Evolutionary conservation across 1,284 basidiomycete species (phyloP).

Genomic region (Fomitopsis palustris): DNA sequence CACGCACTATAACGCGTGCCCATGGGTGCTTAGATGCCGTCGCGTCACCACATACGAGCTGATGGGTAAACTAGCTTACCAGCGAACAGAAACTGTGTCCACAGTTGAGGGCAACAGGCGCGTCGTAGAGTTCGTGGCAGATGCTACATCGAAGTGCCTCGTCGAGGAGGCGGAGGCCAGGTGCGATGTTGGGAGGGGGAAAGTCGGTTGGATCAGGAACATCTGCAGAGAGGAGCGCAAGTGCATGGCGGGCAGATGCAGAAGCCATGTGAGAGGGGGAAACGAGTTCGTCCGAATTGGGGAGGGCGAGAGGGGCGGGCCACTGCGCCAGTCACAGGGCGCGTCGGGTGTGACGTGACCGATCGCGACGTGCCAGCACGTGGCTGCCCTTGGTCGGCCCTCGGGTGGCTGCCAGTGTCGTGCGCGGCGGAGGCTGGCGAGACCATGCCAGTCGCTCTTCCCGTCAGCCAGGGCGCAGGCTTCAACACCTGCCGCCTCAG

Average conservation of each 20-base stretch:
- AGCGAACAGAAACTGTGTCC: conserved; percentile 77
- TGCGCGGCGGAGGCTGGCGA: neutral
- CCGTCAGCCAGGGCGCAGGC: neutral
- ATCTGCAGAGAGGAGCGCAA: neutral
- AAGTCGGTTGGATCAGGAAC: conserved; percentile 63
- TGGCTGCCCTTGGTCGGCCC: too few species aligned
- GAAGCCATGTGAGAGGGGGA: neutral
- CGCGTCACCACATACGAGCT: neutral
- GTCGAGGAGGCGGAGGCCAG: conserved; percentile 62
- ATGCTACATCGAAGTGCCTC: conserved; percentile 64
- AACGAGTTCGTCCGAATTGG: too few species aligned
- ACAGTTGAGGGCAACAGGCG: conserved; percentile 65
- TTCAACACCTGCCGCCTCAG: too few species aligned
- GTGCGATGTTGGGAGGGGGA: conserved; percentile 35
- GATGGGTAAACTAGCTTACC: conserved; percentile 38
- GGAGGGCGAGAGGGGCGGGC: too few species aligned
- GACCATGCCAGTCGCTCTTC: too few species aligned
- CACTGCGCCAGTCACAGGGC: neutral
- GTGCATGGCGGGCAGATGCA: neutral
- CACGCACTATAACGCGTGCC: conserved; percentile 49
- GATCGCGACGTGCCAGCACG: conserved; percentile 1
- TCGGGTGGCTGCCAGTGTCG: neutral
- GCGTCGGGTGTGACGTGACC: conserved; percentile 2
- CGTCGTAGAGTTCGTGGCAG: conserved; percentile 67
- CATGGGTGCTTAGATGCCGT: neutral